Base-by-base conservation (phyloP, 1,139 yeast species). In the Spathaspora sp. region DNA sequence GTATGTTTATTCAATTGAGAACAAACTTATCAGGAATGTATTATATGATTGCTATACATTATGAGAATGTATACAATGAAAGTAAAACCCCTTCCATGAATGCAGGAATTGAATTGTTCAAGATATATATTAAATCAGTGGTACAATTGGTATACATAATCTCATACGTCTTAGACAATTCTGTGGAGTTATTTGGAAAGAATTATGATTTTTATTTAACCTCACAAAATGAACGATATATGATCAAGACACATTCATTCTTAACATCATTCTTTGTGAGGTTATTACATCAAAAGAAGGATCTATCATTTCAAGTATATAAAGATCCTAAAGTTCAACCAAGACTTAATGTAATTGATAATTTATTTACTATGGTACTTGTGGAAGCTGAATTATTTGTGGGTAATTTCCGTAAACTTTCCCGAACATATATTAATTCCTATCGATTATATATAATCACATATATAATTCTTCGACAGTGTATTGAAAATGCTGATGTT, bases 381-480 rank as follows among this genome's bases (percentile, higher is more conserved):
- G 52, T 64, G 2, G 78, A 74, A 50, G 72, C 78, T 1, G 80
- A 74, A 48, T 57, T 73, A 15, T 74, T 74, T 55, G 76, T 74
- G 36, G 79, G 79, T 1, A 68, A 70, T 51, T 73, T 74, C 59
- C 52, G 74, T 23, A 66, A 64, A 38, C 60, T 74, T 51, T 69
- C 77, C 51, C 54, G 65, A 27, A 63, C 66, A 4, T 74, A 74
- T 52, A 63, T 68, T 47, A 73, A 72, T 50, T 71, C 77, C 2
- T 73, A 72, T 59, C 64, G 68, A 51, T 55, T 74, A 18, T 71
- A 72, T 51, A 75, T 74, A 39, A 70, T 74, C 66, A 64, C 76
- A 4, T 71, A 65, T 50, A 69, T 72, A 50, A 73, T 73, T 6
- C 58, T 74, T 45, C 63, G 67, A 47, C 79, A 74, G 51, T 72